Base-by-base conservation (phyloP, 495 filamentous ascomycete genomes). In the Lentithecium fluviatile region DNA sequence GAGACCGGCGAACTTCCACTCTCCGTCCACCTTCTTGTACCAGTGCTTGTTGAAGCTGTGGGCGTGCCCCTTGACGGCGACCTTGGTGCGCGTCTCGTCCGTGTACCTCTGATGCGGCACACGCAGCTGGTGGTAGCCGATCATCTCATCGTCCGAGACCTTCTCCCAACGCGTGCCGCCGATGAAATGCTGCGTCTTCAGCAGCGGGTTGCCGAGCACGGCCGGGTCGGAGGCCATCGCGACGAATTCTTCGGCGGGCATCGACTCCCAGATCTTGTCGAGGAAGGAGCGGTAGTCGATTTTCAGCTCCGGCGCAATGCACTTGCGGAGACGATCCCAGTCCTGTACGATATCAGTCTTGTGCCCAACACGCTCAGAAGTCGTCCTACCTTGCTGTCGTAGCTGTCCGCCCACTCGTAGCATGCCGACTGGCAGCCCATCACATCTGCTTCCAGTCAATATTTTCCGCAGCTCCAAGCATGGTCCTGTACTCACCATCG, bases 341-440 rank as follows among this genome's bases (percentile, higher is more conserved):
- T 92, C 85, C 79, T 88, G 51, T n/a, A 58, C 13, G 36, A 24
- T 8, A 38, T 52, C 49, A 66, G 58, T 57, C 36, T 46, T 21
- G 21, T 6, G 17, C 13, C 52, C 24, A 49, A 65, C 17, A 20
- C 17, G 29, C 17, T 46, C 45, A 40, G 47, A 2, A 17, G 36
- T 1, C 45, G 12, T 19, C 63, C 12, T 29, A 67, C 69, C 68
- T 85, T 92, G 67, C 78, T 80, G 75, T 91, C 88, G 72, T 92
- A 92, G 79, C 85, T 88, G 67, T 91, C 88, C 0, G 85, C 88
- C 88, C 88, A 92, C 62, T 91, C 86, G 72, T 88, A 88, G 47
- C 49, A 52, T 10, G 65, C 65, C 20, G 65, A 48, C 58, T 71
- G 69, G 65, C 72, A 72, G 56, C 71, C 73, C 62, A 73, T 65